Conservation (phyloP, 805 yeast species). For the Saccharomycopsis guyanensis region DNA sequence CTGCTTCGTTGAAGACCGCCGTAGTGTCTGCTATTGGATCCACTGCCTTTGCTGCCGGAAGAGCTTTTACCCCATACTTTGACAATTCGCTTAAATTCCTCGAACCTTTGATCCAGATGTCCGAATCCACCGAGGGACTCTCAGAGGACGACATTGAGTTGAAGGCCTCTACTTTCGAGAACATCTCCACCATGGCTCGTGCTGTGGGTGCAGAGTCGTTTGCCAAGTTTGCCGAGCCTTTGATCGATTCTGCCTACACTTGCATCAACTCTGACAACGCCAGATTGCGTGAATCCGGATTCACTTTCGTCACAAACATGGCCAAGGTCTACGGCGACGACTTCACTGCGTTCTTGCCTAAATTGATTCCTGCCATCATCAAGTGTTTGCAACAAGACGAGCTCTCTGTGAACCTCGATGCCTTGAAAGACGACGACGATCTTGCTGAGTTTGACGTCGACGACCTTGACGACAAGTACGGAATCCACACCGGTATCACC, state of each 20-base stretch:
- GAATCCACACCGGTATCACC: conserved; percentile 90
- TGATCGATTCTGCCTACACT: conserved; percentile 79
- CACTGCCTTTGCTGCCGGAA: conserved; percentile 92
- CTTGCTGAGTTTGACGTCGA: conserved; percentile 46
- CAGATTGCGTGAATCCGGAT: conserved; percentile 90
- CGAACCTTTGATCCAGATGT: conserved; percentile 71
- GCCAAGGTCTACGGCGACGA: conserved; percentile 92
- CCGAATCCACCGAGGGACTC: conserved; percentile 64
- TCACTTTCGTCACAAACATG: conserved; percentile 85
- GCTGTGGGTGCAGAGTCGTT: conserved; percentile 93
- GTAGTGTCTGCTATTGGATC: conserved; percentile 95
- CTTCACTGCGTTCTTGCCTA: conserved; percentile 77
- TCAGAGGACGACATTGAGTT: conserved; percentile 86
- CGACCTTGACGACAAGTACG: conserved; percentile 61
- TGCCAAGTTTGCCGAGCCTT: conserved; percentile 76
- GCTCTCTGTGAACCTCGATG: conserved; percentile 55
- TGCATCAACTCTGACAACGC: conserved; percentile 72
- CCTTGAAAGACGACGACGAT: conserved; percentile 38
- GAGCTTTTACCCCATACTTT: conserved; percentile 79
- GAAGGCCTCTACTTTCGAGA: conserved; percentile 87
- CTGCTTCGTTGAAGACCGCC: conserved; percentile 57
- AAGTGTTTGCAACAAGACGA: conserved; percentile 83
- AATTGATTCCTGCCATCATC: conserved; percentile 76
- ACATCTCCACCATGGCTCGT: conserved; percentile 88
- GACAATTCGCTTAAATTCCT: conserved; percentile 69